phyloP scores from a whole-genome alignment of 2,329 filamentous ascomycete species.

The Colletotrichum godetiae region DNA sequence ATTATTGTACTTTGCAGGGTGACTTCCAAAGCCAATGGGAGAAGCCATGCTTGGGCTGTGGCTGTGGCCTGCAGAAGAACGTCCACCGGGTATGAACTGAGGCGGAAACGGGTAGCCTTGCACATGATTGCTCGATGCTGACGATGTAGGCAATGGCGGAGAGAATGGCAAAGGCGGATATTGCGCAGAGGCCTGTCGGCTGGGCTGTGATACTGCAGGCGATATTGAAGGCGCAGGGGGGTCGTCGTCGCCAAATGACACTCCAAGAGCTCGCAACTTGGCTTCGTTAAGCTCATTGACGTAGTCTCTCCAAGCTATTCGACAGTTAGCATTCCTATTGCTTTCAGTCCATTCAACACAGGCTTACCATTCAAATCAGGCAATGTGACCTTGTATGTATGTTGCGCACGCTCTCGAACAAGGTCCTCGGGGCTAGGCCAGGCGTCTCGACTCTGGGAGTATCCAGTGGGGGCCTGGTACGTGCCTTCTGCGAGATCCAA shows the following conservation, averaged over 20 bases:
- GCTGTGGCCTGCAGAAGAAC: constrained; percentile 70
- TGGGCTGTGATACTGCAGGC: constrained; percentile 70
- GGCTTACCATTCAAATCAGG: constrained; percentile 73
- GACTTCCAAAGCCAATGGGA: constrained; percentile 75
- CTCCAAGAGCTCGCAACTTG: constrained; percentile 91
- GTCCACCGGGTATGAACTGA: constrained; percentile 70
- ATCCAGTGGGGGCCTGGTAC: constrained; percentile 48
- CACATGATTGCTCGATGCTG: constrained; percentile 77
- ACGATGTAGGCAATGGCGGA: constrained; percentile 83
- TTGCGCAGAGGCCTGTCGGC: constrained; percentile 77
- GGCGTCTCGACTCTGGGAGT: constrained; percentile 72
- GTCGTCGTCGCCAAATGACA: constrained; percentile 82
- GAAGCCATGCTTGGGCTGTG: constrained; percentile 78
- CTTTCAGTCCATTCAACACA: not conserved
- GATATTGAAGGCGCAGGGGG: constrained; percentile 73
- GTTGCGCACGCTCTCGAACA: constrained; percentile 62
- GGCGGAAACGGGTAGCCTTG: constrained; percentile 67
- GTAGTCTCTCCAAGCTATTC: constrained; percentile 77
- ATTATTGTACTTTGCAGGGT: constrained; percentile 71
- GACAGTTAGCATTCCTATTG: constrained; percentile 33
- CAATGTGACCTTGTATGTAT: constrained; percentile 71
- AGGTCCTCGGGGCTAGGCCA: constrained; percentile 75
- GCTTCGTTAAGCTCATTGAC: constrained; percentile 87
- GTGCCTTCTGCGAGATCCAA: constrained; percentile 51
- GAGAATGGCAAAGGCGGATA: constrained; percentile 85